Evolutionary conservation across 768 basidiomycete genomes (phyloP), one percentile per base, ranked within the genome.

Genomic region (Trametes elegans): DNA sequence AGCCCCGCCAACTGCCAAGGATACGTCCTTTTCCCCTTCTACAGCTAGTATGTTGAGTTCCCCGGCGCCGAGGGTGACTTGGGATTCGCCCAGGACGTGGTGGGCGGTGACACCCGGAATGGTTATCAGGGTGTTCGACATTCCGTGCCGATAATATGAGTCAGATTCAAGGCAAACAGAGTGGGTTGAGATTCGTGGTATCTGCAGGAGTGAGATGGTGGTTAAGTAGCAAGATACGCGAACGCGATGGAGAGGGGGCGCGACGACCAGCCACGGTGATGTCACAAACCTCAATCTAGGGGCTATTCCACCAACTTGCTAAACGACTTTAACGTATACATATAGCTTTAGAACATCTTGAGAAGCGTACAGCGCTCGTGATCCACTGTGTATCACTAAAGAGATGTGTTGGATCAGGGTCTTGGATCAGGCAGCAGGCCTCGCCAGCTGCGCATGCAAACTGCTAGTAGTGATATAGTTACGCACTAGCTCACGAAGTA

Each of bases 11-110:
- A 62, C 55, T 2, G 57, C 50, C 36, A 66, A 39, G 5, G 46
- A 61, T 1, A 64, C 49, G 34, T 14, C 38, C 23, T 19, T 31
- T 6, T 18, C 40, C 1, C 35, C 23, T 16, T 32, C 44, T n/a
- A 14, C 11, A 21, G 50, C 13, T 3, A 65, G 45, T 31, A 67
- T 49, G 7, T 53, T 60, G 53, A 67, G 63, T 46, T 60, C 60
- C 45, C 66, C 66, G 9, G 50, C 42, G 23, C 59, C 64, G 13
- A 67, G 62, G 7, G 56, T 61, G 27, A 59, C 57, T 16, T 19
- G 41, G 3, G 59, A 32, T 10, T 57, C 49, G 27, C 61, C 63
- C 34, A 67, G 57, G 19, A 67, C 51, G 39, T 67, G 66, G 10
- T 56, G 55, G 6, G 61, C 66, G 28, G 54, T 53, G 7, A 31